A percentile compares a stretch with the other conserved stretches of the same genome.
Evolutionary conservation across 2,329 filamentous ascomycete genomes (phyloP).

Genomic region (Epichloe coenophiala): DNA sequence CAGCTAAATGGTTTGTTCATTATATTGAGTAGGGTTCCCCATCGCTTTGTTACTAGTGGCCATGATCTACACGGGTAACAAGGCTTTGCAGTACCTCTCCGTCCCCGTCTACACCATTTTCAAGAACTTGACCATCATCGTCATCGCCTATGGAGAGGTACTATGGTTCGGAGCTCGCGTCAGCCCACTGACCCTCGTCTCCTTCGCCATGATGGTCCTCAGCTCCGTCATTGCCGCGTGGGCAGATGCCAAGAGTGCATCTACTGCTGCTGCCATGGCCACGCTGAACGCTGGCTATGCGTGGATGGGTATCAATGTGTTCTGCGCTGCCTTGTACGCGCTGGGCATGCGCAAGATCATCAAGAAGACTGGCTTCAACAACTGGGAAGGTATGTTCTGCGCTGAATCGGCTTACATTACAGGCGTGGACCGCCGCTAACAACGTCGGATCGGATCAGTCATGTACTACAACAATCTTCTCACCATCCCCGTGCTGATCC

Average conservation of each 20-base stretch:
- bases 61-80: slow-evolving; percentile 98
- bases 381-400: slow-evolving; percentile 72
- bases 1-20: not conserved
- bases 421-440: not conserved
- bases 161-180: slow-evolving; percentile 95
- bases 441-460: slow-evolving; percentile 40
- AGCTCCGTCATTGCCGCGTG: slow-evolving; percentile 91
- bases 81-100: slow-evolving; percentile 89
- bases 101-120: slow-evolving; percentile 99
- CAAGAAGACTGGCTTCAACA: slow-evolving; percentile 99
- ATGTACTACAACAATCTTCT: slow-evolving; percentile 99
- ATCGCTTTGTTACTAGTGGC: slow-evolving; percentile 90
- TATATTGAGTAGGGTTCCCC: slow-evolving; percentile 60
- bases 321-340: slow-evolving; percentile 83
- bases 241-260: slow-evolving; percentile 71
- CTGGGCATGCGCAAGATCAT: slow-evolving; percentile 96
- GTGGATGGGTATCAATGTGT: slow-evolving; percentile 96
- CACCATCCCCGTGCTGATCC: slow-evolving; percentile 79
- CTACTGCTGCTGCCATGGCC: slow-evolving; percentile 55
- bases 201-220: slow-evolving; percentile 91
- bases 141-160: slow-evolving; percentile 96
- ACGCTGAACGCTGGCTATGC: slow-evolving; percentile 90
- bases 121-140: slow-evolving; percentile 98
- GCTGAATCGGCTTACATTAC: not conserved
- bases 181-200: slow-evolving; percentile 77